Evolutionary conservation across 208 protist species (phyloP), one percentile per base, ranked within the genome.

Genomic region (Trypanosoma cruzi): DNA sequence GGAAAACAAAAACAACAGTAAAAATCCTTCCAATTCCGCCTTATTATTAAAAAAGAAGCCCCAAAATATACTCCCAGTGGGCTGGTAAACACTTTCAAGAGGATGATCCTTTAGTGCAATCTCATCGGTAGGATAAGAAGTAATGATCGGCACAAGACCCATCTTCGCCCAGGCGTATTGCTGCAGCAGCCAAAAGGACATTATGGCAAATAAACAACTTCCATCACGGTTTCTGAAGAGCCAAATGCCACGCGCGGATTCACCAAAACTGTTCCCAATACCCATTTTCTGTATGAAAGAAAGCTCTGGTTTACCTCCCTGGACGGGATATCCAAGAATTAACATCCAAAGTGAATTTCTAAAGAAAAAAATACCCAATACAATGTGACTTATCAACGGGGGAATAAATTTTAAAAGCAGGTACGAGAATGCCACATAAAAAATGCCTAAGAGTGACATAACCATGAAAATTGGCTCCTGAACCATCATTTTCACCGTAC

Each of bases 201-300:
- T 20, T 36, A 90, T 61, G 10, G 77, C 64, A 42, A 83, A 71
- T 4, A 94, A 24, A 65, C 76, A 84, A 13, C 79, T 40, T 20
- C 84, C 80, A 46, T 94, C 86, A 34, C 89, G 83, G 48, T 77
- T 64, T 26, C 89, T 82, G 49, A 74, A 88, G 29, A 75, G 59
- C 82, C 82, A 92, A 26, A 81, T 84, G 20, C 86, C 89, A 26
- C 81, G 77, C 50, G 82, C 62, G 3, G 83, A 73, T 26, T 89
- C 81, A 1, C 75, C 78, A 54, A 91, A 80, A 49, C 37, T 83
- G 42, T 61, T 58, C 7, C 82, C 59, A 26, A 89, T 63, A 20
- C 81, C 88, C 29, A 81, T 58, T 42, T 65, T 31, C 24, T 76
- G 71, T 48, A 76, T 49, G 8, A 11, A 34, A 24, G 64, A 32